Conservation (phyloP, 139 green algal species). For the Auxenochlorella protothecoides region DNA sequence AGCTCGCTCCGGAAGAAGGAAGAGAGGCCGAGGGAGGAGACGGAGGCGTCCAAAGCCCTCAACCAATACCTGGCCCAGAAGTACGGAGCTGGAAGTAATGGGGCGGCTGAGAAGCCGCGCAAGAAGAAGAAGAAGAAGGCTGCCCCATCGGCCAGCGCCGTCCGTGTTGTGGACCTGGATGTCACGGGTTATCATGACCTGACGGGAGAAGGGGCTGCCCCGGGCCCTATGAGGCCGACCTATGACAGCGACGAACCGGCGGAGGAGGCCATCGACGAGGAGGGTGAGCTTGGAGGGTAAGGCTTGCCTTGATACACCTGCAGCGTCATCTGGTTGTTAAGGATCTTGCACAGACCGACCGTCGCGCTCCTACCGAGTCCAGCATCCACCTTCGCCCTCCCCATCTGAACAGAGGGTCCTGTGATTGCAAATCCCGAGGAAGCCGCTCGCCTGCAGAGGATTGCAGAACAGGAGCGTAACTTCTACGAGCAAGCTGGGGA, state of each 20-base stretch:
- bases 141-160: background rate
- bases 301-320: too few relatives aligned
- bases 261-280: slow-evolving; percentile 35
- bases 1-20: slow-evolving; percentile 13
- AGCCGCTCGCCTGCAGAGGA: slow-evolving; percentile 23
- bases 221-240: too few relatives aligned
- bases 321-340: too few relatives aligned
- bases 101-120: slow-evolving; percentile 29
- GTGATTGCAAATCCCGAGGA: slow-evolving; percentile 62
- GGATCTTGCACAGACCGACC: too few relatives aligned
- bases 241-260: too few relatives aligned
- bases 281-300: slow-evolving; percentile 5
- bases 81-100: slow-evolving; percentile 12
- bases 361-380: too few relatives aligned
- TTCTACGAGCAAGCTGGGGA: background rate
- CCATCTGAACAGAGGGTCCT: slow-evolving; percentile 33
- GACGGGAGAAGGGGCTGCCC: too few relatives aligned
- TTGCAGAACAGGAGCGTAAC: slow-evolving; percentile 33
- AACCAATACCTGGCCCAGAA: slow-evolving; percentile 15
- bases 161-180: slow-evolving; percentile 58
- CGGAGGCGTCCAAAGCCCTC: slow-evolving; percentile 14
- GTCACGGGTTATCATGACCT: slow-evolving; percentile 26
- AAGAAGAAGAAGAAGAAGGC: slow-evolving; percentile 32
- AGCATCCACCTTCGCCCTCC: background rate
- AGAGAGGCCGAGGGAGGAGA: slow-evolving; percentile 2